Percentiles rank a stretch among this genome's conserved stretches.
phyloP scores from a whole-genome alignment of 1,284 basidiomycete genomes.

The Sphagnurus paluster region DNA sequence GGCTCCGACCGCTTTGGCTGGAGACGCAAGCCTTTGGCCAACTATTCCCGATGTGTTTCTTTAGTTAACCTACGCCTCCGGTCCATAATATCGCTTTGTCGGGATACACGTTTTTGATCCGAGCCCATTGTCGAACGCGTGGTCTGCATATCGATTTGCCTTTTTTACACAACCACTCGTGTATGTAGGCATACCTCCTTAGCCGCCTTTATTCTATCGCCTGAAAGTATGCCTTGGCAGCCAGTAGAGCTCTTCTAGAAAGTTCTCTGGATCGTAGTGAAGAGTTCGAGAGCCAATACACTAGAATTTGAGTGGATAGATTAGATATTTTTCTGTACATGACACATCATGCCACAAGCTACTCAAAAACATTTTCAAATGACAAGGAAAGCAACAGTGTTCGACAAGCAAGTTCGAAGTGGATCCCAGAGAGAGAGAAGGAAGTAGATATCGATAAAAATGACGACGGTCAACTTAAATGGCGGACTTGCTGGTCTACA shows the following conservation, averaged over 20 bases:
- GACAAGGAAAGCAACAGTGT: not conserved
- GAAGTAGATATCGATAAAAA: too few relatives aligned
- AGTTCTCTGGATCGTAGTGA: too few relatives aligned
- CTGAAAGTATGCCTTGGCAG: too few relatives aligned
- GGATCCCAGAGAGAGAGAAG: not conserved
- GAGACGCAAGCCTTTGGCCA: conserved; percentile 2
- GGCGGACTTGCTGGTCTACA: conserved; percentile 21
- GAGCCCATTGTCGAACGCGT: not conserved
- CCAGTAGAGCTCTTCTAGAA: too few relatives aligned
- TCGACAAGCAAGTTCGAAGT: too few relatives aligned
- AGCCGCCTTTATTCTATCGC: not conserved
- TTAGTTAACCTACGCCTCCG: too few relatives aligned
- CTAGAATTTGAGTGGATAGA: not conserved
- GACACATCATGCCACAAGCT: not conserved
- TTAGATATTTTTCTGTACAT: not conserved
- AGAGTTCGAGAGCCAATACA: not conserved
- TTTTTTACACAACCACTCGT: not conserved
- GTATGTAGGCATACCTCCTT: not conserved
- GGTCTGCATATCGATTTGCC: too few relatives aligned
- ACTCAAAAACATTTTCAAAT: not conserved
- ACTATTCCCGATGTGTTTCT: not conserved
- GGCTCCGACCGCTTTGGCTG: not conserved
- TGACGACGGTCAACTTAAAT: too few relatives aligned
- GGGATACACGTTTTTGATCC: not conserved
- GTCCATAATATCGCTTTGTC: conserved; percentile 1